Base-by-base conservation (phyloP, 2,329 filamentous ascomycete genomes). In the Drechmeria coniospora region DNA sequence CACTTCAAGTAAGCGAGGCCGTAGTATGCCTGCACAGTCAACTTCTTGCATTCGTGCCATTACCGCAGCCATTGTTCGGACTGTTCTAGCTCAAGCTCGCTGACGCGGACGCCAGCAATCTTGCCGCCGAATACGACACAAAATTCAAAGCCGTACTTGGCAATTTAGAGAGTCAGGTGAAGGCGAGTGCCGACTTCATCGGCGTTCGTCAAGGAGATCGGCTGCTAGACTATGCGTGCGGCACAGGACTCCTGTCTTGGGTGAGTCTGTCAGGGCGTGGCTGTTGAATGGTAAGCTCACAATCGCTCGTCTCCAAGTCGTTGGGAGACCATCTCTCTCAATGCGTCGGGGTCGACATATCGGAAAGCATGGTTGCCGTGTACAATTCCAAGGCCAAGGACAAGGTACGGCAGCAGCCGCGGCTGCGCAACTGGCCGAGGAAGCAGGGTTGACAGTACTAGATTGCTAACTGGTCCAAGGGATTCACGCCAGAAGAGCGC, bases 221-320 rank as follows among this genome's bases (percentile, higher is more conserved):
- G 25, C 51, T 82, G 13, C 57, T 84, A 2, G 79, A 86, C 46
- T 86, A 84, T 49, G 79, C 79, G 11, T 84, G 79, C 44, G 79
- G 79, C 7, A 74, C 75, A 5, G 77, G 77, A 2, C 50, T 69
- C 30, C 58, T 80, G 36, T 76, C 75, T 9, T 61, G 65, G 47
- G 74, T 78, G 45, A 38, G 61, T 20, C 18, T 20, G 6, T 20
- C 10, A 7, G 6, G 18, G 18, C 18, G 18, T 20, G 18, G 10
- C 18, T 10, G 6, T 6, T 7, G 20, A 21, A 21, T 11, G 20
- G 10, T 21, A n/a, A 9, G 10, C 12, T 11, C 12, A 11, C 5
- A 9, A 15, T 12, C 14, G 34, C 26, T 21, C 16, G 18, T 23
- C 19, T 23, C 11, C 5, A 15, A 48, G 46, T 37, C 39, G 13